A percentile compares a stretch with the other conserved stretches of the same genome.
Conservation (phyloP, 2,329 filamentous ascomycete species). For the Furcasterigmium sp. region DNA sequence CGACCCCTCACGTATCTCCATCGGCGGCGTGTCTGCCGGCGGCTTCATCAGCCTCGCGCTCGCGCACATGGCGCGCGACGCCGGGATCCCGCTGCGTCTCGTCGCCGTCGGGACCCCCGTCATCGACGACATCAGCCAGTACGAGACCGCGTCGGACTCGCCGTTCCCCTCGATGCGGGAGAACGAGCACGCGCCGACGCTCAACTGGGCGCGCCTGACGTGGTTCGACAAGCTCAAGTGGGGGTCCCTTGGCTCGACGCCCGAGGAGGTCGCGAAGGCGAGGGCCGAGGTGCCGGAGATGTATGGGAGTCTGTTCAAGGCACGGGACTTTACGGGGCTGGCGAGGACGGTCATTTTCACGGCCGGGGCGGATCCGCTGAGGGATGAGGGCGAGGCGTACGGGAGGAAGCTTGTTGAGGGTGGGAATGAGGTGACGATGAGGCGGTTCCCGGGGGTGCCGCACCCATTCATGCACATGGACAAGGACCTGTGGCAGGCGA, state of each 20-base stretch:
- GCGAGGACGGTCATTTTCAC: slow-evolving; percentile 34
- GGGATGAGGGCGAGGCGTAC: slow-evolving; percentile 45
- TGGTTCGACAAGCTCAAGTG: slow-evolving; percentile 33
- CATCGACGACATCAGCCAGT: slow-evolving; percentile 32
- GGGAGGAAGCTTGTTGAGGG: slow-evolving; percentile 31
- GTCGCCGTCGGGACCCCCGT: slow-evolving; percentile 33
- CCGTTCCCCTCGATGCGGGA: slow-evolving; percentile 34
- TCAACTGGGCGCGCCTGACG: slow-evolving; percentile 35
- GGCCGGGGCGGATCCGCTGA: slow-evolving; percentile 36
- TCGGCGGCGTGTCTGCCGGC: slow-evolving; percentile 41
- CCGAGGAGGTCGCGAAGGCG: not conserved
- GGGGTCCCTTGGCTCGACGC: slow-evolving; percentile 15
- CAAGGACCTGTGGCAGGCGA: slow-evolving; percentile 27
- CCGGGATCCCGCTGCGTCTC: slow-evolving; percentile 27
- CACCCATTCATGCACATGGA: slow-evolving; percentile 47
- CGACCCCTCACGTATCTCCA: slow-evolving; percentile 30
- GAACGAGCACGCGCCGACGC: slow-evolving; percentile 34
- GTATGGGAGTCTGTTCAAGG: slow-evolving; percentile 25
- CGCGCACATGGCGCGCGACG: slow-evolving; percentile 34
- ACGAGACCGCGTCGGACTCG: slow-evolving; percentile 26
- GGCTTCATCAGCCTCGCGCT: slow-evolving; percentile 31
- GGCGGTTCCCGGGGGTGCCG: slow-evolving; percentile 40
- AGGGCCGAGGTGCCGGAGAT: slow-evolving; percentile 7
- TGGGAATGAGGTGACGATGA: slow-evolving; percentile 39
- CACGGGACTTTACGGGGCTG: slow-evolving; percentile 25